Evolutionary conservation across 306 rosid species (phyloP), one percentile per base, ranked within the genome.

Genomic region (Boehmeria nivea): DNA sequence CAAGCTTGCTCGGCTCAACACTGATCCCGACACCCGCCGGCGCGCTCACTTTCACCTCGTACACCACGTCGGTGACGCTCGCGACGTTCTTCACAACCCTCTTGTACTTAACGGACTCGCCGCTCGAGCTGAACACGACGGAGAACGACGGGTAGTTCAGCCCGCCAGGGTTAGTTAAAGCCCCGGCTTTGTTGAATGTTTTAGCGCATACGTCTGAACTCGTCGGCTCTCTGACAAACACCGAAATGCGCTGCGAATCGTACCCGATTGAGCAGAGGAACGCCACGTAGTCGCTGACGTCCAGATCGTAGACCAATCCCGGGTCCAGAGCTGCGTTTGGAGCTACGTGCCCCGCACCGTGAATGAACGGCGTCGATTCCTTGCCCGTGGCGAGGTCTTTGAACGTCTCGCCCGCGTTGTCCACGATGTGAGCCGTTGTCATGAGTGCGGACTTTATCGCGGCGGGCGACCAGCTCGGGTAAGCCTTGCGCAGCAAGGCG

Each of bases 261-360:
- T 87, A 91, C 2, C 96, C 96, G 45, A 87, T 78, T 4, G 94
- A 85, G 68, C 98, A 91, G 12, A 91, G 72, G 70, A 91, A 91
- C 0, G 89, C 77, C 53, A 87, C 58, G 33, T 91, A 84, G 37
- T 91, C 95, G 6, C 62, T 14, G 6, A 22, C 36, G 49, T 65
- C 71, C 38, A 75, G 50, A 63, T 91, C 95, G 57, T 84, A 91
- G 34, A 91, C 76, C 70, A 91, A 57, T 4, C 95, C 95, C 0
- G 95, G 98, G 61, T 84, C 72, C 16, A 91, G 76, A 43, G 98
- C 98, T 57, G 70, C 63, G 16, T 87, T 91, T 9, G 96, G 98
- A 78, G 82, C 89, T 63, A 91, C 95, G 71, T 91, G 98, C 25
- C 98, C 96, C 19, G 89, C 91, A 7, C 98, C 98, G 39, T 87